Evolutionary conservation across 306 rosid genomes (phyloP), one percentile per base, ranked within the genome.

Genomic region (Dryas alaskensis): DNA sequence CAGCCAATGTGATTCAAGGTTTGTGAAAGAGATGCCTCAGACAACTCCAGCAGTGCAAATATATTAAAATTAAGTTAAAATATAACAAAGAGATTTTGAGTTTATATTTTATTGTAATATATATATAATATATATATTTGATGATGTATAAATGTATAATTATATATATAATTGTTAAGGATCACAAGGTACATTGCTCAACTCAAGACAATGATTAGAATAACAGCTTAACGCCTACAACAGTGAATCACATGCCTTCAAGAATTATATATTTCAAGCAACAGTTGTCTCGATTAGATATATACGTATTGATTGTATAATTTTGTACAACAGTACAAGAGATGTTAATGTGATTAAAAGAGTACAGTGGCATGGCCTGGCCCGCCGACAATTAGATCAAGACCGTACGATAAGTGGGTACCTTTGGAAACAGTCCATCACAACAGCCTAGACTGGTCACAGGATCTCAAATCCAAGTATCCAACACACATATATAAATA

Each of bases 11-110:
- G 75, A 53, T 85, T 84, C 84, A 81, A 92, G 95, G 84, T 89
- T 89, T 83, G 97, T 92, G 99, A 85, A 90, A 69, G 83, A 86
- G 89, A 91, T 85, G 97, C 96, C 81, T 68, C 76, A 75, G 90
- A 80, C 91, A 84, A 80, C 74, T 79, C 89, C 96, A 81, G 89
- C 91, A 86, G 61, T 59, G 86, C 88, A 45, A 79, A 80, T 5
- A 37, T 50, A 70, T 53, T 31, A 53, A 31, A 31, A 70, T 25
- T 69, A 2, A 16, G 9, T 25, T 48, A 4, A 64, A 43, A 37
- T 53, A 70, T 70, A 70, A 53, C n/a, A 8, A 39, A 22, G n/a
- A 48, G 11, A 50, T 69, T 5, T 5, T 3, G 46, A 60, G 65
- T 31, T 60, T 60, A 42, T 37, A 6, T 31, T 60, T 3, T 31